phyloP scores from a whole-genome alignment of 2,329 filamentous ascomycete genomes.

The Cladobotryum protrusum region DNA sequence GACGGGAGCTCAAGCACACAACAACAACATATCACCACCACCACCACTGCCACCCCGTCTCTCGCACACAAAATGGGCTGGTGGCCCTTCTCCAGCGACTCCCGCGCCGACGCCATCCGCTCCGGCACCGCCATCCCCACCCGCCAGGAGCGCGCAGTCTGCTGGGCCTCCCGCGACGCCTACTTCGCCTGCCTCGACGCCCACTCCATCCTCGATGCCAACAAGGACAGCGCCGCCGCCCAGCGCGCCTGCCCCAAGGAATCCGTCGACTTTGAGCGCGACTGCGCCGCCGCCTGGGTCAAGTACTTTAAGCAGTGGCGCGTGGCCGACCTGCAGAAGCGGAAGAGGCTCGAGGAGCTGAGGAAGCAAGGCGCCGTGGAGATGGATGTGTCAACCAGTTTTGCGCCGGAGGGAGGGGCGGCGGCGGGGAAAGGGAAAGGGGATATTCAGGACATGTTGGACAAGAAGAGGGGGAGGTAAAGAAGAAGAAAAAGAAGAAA shows the following conservation, averaged over 20 bases:
- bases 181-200: constrained; percentile 87
- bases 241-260: constrained; percentile 35
- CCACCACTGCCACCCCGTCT: not conserved
- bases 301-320: constrained; percentile 97
- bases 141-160: constrained; percentile 70
- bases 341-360: constrained; percentile 69
- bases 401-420: constrained; percentile 29
- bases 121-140: constrained; percentile 68
- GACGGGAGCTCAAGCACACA: no score
- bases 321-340: constrained; percentile 85
- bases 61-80: constrained; percentile 35
- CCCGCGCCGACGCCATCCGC: constrained; percentile 49
- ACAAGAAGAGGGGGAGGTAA: constrained; percentile 27
- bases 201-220: constrained; percentile 68
- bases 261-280: constrained; percentile 62
- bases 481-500: not conserved
- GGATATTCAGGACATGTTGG: constrained; percentile 35
- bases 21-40: not conserved
- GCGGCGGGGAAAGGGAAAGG: constrained; percentile 28
- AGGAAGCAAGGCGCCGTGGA: constrained; percentile 64
- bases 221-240: constrained; percentile 36
- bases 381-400: constrained; percentile 40
- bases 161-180: constrained; percentile 83
- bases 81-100: constrained; percentile 38
- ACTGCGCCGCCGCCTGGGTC: constrained; percentile 90